Evolutionary conservation across 2,329 filamentous ascomycete genomes (phyloP).

Genomic region (Fusarium caatingaense): DNA sequence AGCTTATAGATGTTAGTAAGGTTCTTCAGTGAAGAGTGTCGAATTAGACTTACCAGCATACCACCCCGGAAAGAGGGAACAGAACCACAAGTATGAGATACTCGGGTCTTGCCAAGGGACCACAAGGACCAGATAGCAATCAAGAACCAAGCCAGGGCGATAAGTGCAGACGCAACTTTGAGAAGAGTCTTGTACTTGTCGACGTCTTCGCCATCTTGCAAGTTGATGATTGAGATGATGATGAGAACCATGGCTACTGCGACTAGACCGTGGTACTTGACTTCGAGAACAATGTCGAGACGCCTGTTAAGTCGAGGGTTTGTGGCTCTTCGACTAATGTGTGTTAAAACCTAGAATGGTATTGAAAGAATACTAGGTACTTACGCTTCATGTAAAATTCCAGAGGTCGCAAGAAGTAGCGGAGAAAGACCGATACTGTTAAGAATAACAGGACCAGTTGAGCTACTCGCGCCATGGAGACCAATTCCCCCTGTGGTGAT

Average conservation of each 20-base stretch:
- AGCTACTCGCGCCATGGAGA: not conserved
- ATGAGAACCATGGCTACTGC: conserved; percentile 14
- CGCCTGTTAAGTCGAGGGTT: conserved; percentile 18
- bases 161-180: conserved; percentile 5
- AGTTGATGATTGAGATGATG: not conserved
- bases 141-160: conserved; percentile 8
- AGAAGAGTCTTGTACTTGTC: conserved; percentile 12
- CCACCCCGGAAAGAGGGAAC: not conserved
- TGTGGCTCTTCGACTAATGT: conserved; percentile 5
- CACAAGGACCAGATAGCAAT: conserved; percentile 14
- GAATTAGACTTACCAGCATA: not conserved
- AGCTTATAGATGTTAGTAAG: conserved; percentile 10
- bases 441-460: conserved; percentile 8
- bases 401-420: conserved; percentile 8
- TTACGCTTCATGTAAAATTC: conserved; percentile 21
- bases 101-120: conserved; percentile 5
- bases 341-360: not conserved
- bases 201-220: not conserved
- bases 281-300: conserved; percentile 12
- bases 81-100: not conserved
- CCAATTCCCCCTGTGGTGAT: conserved; percentile 14
- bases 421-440: conserved; percentile 20
- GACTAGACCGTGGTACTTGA: conserved; percentile 13
- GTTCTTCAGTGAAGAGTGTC: not conserved
- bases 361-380: not conserved